Percentiles rank a stretch among this genome's conserved stretches.
These are phyloP conservation scores for Perilla frutescens DNA, from an alignment of 257 asterid species.

Conservation along the genomic window DNA sequence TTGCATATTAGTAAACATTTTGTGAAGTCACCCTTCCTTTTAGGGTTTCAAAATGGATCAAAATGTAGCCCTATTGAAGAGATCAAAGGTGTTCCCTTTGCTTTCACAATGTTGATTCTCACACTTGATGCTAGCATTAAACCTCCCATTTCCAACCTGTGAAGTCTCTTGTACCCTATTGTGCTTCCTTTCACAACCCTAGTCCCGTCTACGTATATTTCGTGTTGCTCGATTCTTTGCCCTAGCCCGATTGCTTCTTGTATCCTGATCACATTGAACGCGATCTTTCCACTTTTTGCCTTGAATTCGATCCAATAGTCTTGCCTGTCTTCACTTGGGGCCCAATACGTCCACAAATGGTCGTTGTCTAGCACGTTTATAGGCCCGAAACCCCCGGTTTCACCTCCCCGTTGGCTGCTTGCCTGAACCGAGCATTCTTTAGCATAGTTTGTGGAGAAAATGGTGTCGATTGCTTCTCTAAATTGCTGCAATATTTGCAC, in stretches of 20 bases:
- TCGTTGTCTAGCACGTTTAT: constrained; percentile 69
- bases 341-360: constrained; percentile 91
- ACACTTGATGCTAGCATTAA: constrained; percentile 52
- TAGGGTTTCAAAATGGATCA: constrained; percentile 55
- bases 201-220: constrained; percentile 59
- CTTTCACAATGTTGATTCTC: constrained; percentile 58
- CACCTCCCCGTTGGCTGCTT: constrained; percentile 80
- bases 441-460: constrained; percentile 63
- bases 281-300: constrained; percentile 40
- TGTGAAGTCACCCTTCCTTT: too few species aligned
- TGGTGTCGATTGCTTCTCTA: constrained; percentile 60
- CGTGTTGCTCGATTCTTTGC: constrained; percentile 68
- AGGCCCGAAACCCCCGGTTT: constrained; percentile 57
- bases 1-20: too few species aligned
- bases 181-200: constrained; percentile 70
- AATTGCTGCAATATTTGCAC: constrained; percentile 60
- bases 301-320: constrained; percentile 70
- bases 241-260: constrained; percentile 97
- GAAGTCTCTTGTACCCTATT: constrained; percentile 84
- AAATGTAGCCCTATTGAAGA: constrained; percentile 84
- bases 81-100: constrained; percentile 73
- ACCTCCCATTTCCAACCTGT: constrained; percentile 62
- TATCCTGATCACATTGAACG: constrained; percentile 80
- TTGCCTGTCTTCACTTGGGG: constrained; percentile 56
- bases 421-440: constrained; percentile 47